Base-by-base conservation (phyloP, 2,329 filamentous ascomycete species). In the Colletotrichum scovillei region DNA sequence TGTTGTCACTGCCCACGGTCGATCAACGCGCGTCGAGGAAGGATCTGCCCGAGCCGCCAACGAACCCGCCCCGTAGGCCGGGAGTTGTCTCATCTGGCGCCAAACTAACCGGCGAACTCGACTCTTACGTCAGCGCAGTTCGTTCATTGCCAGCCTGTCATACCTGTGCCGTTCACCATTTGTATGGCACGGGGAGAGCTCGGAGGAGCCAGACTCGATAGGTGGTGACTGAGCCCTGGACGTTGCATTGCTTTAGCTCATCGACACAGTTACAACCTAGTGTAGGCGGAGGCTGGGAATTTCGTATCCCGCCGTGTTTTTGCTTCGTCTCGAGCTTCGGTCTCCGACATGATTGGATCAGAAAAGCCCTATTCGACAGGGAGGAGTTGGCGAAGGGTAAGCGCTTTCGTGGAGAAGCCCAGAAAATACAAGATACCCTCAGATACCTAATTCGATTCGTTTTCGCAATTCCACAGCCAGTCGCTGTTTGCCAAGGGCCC, bases 21-120 rank as follows among this genome's bases (percentile, higher is more conserved):
- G 38, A 58, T n/a, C 22, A 69, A 72, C 65, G 52, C 58, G 53
- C 65, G 58, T 72, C 53, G 32, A 64, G 53, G 38, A 42, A 55
- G 16, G 53, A 69, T 24, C 38, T 52, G 52, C 65, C 24, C 24
- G 49, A 64, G 30, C 58, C 42, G 32, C 52, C 30, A 46, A 30
- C 58, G 28, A 38, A 63, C 57, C 65, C 65, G 52, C 52, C n/a
- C 59, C 38, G 6, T n/a, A 52, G 12, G 62, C 55, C 14, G 42
- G 59, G 24, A 46, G 11, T 12, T 49, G 70, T 72, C 66, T 60
- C 19, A 11, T 19, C 32, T 28, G 22, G 7, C 24, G 62, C 46
- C 46, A 63, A 55, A 38, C n/a, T 28, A 19, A 63, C 42, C 12
- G 7, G 14, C 1, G n/a, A 35, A 28, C 7, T 24, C 12, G 3